Conservation (phyloP, 108 stramenopile species). For the Pinguiococcus pyrenoidosus region DNA sequence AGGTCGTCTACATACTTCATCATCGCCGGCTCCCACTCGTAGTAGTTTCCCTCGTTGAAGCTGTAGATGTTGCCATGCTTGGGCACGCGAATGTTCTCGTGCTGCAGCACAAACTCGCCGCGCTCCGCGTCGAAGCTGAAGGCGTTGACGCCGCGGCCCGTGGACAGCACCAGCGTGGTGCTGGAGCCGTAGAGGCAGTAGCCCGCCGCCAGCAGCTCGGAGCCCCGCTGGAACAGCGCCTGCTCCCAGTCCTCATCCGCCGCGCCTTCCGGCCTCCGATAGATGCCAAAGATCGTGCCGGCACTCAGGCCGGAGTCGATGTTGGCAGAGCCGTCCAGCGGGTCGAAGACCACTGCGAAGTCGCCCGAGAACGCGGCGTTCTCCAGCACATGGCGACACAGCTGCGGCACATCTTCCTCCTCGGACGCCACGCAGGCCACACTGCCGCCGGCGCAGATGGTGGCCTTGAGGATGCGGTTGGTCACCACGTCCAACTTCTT, state of each 20-base stretch:
- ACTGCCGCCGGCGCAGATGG: conserved; percentile 14
- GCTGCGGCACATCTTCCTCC: conserved; percentile 21
- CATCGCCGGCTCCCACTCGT: conserved; percentile 10
- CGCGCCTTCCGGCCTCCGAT: conserved; percentile 9
- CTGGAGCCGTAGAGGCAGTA: conserved; percentile 28
- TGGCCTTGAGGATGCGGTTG: conserved; percentile 24
- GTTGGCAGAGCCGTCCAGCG: conserved; percentile 28
- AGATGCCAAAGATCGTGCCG: conserved; percentile 32
- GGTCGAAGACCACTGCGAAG: conserved; percentile 29
- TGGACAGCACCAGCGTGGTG: conserved; percentile 24
- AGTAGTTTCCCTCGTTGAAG: conserved; percentile 29
- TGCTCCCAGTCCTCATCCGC: background rate
- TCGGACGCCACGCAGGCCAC: conserved; percentile 29
- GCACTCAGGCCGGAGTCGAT: conserved; percentile 30
- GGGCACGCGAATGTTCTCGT: conserved; percentile 16
- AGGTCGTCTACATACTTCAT: conserved; percentile 20
- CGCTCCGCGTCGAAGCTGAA: conserved; percentile 14
- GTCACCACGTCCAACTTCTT: conserved; percentile 28
- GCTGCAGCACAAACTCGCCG: conserved; percentile 18
- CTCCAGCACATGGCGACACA: conserved; percentile 12
- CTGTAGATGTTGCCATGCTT: conserved; percentile 1
- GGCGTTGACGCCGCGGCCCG: conserved; percentile 19
- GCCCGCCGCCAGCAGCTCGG: conserved; percentile 7
- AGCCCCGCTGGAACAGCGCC: conserved; percentile 3
- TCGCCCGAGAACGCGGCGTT: conserved; percentile 14